Evolutionary conservation across 495 filamentous ascomycete species (phyloP).

Genomic region (Penicillium flavigenum): DNA sequence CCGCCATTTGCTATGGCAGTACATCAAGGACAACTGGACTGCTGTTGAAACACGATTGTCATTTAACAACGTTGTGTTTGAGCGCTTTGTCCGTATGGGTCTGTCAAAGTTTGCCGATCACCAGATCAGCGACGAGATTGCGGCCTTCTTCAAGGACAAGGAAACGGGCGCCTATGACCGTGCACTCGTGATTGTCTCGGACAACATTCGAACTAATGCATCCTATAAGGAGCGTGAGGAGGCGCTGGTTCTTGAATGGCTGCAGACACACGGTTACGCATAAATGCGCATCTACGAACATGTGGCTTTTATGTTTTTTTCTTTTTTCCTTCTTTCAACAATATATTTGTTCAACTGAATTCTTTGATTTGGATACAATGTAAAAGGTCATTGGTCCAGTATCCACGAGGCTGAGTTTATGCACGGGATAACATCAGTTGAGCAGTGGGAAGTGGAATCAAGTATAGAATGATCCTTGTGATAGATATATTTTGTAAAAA

Average conservation of each 20-base stretch:
- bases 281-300: conserved; percentile 21
- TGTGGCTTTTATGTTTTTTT: background rate
- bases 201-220: conserved; percentile 75
- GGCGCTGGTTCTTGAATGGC: conserved; percentile 66
- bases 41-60: conserved; percentile 65
- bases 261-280: conserved; percentile 61
- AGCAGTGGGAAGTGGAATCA: background rate
- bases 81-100: conserved; percentile 77
- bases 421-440: conserved; percentile 11
- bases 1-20: conserved; percentile 75
- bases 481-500: background rate
- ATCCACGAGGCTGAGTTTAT: conserved; percentile 14
- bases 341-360: background rate
- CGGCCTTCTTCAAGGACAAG: conserved; percentile 77
- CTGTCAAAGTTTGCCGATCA: conserved; percentile 74
- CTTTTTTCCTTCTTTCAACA: background rate
- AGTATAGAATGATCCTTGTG: background rate
- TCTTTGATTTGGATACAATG: background rate
- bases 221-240: conserved; percentile 75
- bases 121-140: conserved; percentile 71
- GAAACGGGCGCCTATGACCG: conserved; percentile 79
- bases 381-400: conserved; percentile 13
- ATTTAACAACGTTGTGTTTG: conserved; percentile 79
- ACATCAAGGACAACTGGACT: conserved; percentile 77
- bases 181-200: conserved; percentile 72